Percentiles rank a stretch among this genome's conserved stretches.
phyloP scores from a whole-genome alignment of 495 filamentous ascomycete genomes.

The Schizothecium vesticola region DNA sequence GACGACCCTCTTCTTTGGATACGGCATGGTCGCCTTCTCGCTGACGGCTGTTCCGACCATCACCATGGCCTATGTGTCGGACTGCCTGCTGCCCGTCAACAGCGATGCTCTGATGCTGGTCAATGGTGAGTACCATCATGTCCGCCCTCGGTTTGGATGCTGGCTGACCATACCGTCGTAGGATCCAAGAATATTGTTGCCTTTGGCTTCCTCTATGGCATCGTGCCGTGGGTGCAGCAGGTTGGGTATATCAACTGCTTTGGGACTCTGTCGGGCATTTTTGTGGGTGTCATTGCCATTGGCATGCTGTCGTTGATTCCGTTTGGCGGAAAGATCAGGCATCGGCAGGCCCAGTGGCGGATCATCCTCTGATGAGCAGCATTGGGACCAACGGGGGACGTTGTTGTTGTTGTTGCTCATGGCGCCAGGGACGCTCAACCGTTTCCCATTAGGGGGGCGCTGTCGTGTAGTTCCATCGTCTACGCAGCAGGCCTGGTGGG shows the following conservation, averaged over 20 bases:
- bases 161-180: slow-evolving; percentile 9
- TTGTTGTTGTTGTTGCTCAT: neutral
- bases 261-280: slow-evolving; percentile 49
- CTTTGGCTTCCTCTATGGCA: slow-evolving; percentile 29
- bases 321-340: slow-evolving; percentile 26
- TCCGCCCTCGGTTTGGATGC: neutral
- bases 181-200: slow-evolving; percentile 31
- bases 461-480: neutral
- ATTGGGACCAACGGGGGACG: too few species aligned
- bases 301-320: slow-evolving; percentile 29
- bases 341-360: slow-evolving; percentile 26
- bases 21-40: slow-evolving; percentile 30
- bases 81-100: slow-evolving; percentile 31
- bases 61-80: slow-evolving; percentile 32
- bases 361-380: slow-evolving; percentile 22
- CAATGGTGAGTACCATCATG: slow-evolving; percentile 21
- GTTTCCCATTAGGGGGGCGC: too few species aligned
- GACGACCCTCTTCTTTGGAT: slow-evolving; percentile 31
- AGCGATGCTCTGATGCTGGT: slow-evolving; percentile 33
- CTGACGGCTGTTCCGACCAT: slow-evolving; percentile 32
- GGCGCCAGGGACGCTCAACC: too few species aligned
- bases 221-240: slow-evolving; percentile 44
- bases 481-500: too few species aligned
- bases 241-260: slow-evolving; percentile 47
- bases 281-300: slow-evolving; percentile 24